Conservation (phyloP, 352 stramenopile species). For the Globisporangium sylvaticum region DNA sequence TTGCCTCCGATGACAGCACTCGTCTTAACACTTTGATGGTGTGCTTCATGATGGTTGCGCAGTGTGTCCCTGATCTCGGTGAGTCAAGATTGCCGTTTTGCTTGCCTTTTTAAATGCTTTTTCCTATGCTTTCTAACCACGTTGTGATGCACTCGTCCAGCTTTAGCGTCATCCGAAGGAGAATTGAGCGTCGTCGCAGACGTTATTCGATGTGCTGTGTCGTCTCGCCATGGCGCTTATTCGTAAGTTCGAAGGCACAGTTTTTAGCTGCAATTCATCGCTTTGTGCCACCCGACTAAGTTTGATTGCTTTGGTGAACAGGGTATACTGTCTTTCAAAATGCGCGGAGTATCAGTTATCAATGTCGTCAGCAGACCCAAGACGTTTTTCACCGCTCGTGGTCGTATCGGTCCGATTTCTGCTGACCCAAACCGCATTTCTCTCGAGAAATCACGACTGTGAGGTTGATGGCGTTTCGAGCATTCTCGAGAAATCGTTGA, state of each 20-base stretch:
- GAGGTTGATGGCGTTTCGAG: constrained; percentile 27
- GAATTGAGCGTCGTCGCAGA: constrained; percentile 21
- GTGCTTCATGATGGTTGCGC: constrained; percentile 59
- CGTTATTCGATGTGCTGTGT: constrained; percentile 29
- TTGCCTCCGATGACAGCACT: constrained; percentile 23
- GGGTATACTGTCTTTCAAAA: constrained; percentile 34
- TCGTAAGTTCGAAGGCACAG: constrained; percentile 29
- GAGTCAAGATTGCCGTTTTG: constrained; percentile 4
- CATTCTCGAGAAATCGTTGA: constrained; percentile 27
- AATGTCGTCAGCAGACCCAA: constrained; percentile 22
- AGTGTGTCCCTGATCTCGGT: constrained; percentile 45
- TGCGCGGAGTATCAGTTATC: constrained; percentile 37
- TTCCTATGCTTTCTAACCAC: constrained; percentile 4
- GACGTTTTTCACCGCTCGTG: constrained; percentile 25
- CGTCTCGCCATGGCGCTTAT: constrained; percentile 27
- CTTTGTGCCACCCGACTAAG: neutral
- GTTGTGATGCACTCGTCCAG: constrained; percentile 3
- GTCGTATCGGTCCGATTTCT: constrained; percentile 34
- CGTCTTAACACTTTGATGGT: constrained; percentile 37
- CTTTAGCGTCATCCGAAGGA: constrained; percentile 4
- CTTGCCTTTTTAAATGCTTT: neutral
- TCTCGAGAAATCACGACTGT: constrained; percentile 27
- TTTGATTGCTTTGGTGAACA: constrained; percentile 2
- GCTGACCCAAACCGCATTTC: constrained; percentile 33
- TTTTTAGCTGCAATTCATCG: neutral